Conservation (phyloP, 148 eudicot genomes). For the Spergularia bocconei region DNA sequence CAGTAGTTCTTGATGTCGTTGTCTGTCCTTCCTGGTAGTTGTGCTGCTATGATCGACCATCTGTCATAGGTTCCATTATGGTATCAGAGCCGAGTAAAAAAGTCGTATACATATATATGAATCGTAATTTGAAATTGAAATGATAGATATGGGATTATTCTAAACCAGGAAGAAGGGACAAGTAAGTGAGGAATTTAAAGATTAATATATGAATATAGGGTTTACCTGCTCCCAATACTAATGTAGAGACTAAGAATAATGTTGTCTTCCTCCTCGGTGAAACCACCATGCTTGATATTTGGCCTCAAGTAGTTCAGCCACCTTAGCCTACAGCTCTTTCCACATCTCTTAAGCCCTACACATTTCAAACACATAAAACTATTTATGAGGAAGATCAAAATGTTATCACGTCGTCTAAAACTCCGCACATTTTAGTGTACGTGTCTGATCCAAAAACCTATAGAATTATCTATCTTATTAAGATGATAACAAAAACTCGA, state of each 20-base stretch:
- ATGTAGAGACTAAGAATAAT: slow-evolving; percentile 85
- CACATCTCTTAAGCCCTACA: slow-evolving; percentile 93
- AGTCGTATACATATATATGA: not conserved
- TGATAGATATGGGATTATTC: not conserved
- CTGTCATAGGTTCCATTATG: slow-evolving; percentile 25
- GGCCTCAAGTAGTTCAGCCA: slow-evolving; percentile 95
- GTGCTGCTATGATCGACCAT: slow-evolving; percentile 98
- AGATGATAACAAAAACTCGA: too few species aligned
- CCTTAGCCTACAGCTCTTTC: slow-evolving; percentile 90
- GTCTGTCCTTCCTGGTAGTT: slow-evolving; percentile 93
- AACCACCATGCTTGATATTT: slow-evolving; percentile 92
- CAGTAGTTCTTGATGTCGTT: slow-evolving; percentile 89
- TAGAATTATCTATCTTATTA: not conserved
- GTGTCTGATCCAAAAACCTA: not conserved
- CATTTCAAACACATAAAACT: not conserved
- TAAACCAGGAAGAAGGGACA: slow-evolving; percentile 18
- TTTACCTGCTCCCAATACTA: slow-evolving; percentile 93
- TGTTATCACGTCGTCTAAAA: not conserved
- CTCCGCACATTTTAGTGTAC: not conserved
- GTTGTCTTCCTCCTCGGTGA: slow-evolving; percentile 93
- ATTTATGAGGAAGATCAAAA: not conserved
- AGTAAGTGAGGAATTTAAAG: slow-evolving; percentile 15
- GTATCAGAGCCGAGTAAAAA: not conserved
- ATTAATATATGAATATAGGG: not conserved
- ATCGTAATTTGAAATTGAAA: not conserved